phyloP scores from a whole-genome alignment of 805 yeast genomes.

The Metschnikowia continentalis region DNA sequence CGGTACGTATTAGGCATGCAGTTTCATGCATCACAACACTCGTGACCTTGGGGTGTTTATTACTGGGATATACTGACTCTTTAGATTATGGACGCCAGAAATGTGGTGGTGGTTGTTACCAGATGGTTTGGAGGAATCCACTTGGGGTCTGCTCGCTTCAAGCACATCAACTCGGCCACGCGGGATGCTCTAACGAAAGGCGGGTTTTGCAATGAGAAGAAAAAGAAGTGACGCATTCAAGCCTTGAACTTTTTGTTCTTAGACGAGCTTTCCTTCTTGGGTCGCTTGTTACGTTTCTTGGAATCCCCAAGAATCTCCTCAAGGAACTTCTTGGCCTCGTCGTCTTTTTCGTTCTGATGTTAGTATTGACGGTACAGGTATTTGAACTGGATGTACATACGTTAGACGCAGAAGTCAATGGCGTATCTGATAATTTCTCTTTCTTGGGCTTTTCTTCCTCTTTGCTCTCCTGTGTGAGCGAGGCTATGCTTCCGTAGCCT shows the following conservation, averaged over 20 bases:
- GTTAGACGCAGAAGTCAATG: background rate
- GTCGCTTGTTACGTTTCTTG: constrained; percentile 9
- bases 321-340: constrained; percentile 14
- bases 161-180: constrained; percentile 86
- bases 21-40: background rate
- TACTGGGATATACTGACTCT: constrained; percentile 22
- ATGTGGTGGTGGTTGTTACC: constrained; percentile 80
- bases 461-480: constrained; percentile 7
- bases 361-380: background rate
- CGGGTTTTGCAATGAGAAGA: constrained; percentile 34
- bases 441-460: constrained; percentile 5
- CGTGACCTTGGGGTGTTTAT: background rate
- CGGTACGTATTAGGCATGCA: constrained; percentile 34
- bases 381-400: background rate
- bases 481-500: constrained; percentile 39
- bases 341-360: constrained; percentile 2
- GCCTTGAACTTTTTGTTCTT: constrained; percentile 8
- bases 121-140: constrained; percentile 94
- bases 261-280: constrained; percentile 1
- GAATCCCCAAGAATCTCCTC: constrained; percentile 12
- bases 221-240: constrained; percentile 3
- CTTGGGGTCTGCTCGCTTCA: constrained; percentile 90
- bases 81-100: constrained; percentile 70
- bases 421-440: background rate
- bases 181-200: constrained; percentile 77